phyloP scores from a whole-genome alignment of 352 stramenopile genomes.

The Phytophthora chlamydospora region DNA sequence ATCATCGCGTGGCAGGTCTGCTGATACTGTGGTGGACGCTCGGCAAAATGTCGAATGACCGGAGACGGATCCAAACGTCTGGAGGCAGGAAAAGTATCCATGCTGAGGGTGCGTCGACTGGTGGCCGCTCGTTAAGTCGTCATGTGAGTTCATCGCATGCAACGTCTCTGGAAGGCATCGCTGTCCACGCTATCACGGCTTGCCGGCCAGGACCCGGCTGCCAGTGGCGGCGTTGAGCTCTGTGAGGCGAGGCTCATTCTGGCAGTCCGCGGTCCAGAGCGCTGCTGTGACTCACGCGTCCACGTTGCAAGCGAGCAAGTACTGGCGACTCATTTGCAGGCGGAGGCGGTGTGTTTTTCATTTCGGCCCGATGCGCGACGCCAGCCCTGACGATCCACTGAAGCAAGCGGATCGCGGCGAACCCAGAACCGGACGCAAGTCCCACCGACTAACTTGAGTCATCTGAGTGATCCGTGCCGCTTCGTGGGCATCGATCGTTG shows the following conservation, averaged over 20 bases:
- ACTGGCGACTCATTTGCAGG: not conserved
- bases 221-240: too few species aligned
- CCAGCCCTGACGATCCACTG: not conserved
- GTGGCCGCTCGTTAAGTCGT: not conserved
- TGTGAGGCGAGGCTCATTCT: not conserved
- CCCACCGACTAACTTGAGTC: not conserved
- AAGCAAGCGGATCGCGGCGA: not conserved
- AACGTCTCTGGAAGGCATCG: conserved; percentile 6
- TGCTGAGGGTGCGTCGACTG: not conserved
- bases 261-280: conserved; percentile 5
- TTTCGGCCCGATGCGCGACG: not conserved
- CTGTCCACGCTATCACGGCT: conserved; percentile 6
- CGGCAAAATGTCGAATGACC: conserved; percentile 10
- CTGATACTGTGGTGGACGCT: not conserved
- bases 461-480: not conserved
- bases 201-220: not conserved
- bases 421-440: conserved; percentile 8
- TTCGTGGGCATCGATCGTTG: not conserved
- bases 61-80: too few species aligned
- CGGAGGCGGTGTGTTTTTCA: not conserved
- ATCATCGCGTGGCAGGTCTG: conserved; percentile 13
- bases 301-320: conserved; percentile 1
- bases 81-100: conserved; percentile 4
- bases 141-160: not conserved
- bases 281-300: not conserved